Percentiles rank a stretch among this genome's conserved stretches.
These are phyloP conservation scores for Lecanoromycetidae sp. DNA, from an alignment of 2,329 filamentous ascomycete species.

Conservation along the genomic window DNA sequence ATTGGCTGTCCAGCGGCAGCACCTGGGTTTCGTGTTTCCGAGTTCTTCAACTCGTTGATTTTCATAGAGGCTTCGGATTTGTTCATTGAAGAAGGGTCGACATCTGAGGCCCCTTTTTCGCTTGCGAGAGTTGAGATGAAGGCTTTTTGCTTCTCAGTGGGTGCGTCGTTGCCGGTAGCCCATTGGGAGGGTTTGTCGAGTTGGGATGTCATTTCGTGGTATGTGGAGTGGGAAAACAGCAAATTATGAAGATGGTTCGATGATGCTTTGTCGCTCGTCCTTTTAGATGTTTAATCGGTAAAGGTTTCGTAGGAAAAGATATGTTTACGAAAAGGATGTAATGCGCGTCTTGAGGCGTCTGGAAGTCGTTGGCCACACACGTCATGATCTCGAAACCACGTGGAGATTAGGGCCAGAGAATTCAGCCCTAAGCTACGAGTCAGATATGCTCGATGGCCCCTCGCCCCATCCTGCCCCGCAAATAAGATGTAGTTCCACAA, in stretches of 20 bases:
- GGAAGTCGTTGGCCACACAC: neutral
- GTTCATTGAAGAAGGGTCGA: slow-evolving; percentile 13
- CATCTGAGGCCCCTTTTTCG: slow-evolving; percentile 7
- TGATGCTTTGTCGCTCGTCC: too few species aligned
- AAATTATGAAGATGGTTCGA: too few species aligned
- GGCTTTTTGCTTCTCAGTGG: slow-evolving; percentile 15
- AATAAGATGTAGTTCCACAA: too few species aligned
- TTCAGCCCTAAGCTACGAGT: too few species aligned
- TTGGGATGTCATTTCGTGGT: slow-evolving; percentile 11
- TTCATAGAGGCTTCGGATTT: slow-evolving; percentile 17
- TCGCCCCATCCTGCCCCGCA: too few species aligned
- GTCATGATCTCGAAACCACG: too few species aligned
- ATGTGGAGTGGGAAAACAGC: neutral
- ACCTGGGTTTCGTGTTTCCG: slow-evolving; percentile 8
- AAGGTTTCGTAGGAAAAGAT: too few species aligned
- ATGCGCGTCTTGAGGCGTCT: neutral
- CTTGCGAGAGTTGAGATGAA: slow-evolving; percentile 15
- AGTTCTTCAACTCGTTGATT: slow-evolving; percentile 17
- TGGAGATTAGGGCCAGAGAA: too few species aligned
- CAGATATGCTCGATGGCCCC: too few species aligned
- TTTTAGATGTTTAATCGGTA: too few species aligned
- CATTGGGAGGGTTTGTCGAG: slow-evolving; percentile 14
- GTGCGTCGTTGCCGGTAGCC: slow-evolving; percentile 15
- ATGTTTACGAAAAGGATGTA: too few species aligned
- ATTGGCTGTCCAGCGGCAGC: slow-evolving; percentile 10